Evolutionary conservation across 2,329 filamentous ascomycete genomes (phyloP).

Genomic region (Ophiostoma triangulosporum): DNA sequence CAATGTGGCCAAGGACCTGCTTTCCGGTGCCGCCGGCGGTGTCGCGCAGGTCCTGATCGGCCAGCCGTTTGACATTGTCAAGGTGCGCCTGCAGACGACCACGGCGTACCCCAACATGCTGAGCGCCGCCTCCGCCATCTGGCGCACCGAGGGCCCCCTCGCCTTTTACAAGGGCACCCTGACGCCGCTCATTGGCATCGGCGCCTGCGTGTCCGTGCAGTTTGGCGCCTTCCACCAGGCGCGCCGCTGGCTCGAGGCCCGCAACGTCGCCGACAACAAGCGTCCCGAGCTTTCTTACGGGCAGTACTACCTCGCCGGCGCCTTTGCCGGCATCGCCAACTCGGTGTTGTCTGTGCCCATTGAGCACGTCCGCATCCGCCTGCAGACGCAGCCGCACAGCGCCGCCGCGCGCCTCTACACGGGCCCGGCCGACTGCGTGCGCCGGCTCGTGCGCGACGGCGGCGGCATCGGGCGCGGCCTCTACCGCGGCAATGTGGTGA

Average conservation of each 20-base stretch:
- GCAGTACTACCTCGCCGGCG: constrained; percentile 83
- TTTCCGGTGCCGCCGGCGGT: constrained; percentile 80
- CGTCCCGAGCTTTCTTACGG: constrained; percentile 53
- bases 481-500: constrained; percentile 81
- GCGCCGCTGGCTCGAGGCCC: constrained; percentile 68
- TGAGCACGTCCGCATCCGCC: constrained; percentile 88
- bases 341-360: constrained; percentile 79
- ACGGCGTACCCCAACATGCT: constrained; percentile 68
- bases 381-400: constrained; percentile 93
- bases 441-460: constrained; percentile 56
- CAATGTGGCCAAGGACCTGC: constrained; percentile 64
- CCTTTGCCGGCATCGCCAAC: constrained; percentile 88
- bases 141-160: constrained; percentile 70
- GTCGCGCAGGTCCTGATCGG: constrained; percentile 81
- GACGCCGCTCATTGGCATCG: constrained; percentile 88
- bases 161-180: constrained; percentile 99
- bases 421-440: constrained; percentile 81
- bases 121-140: constrained; percentile 70
- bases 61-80: constrained; percentile 81
- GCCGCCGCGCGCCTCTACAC: constrained; percentile 55
- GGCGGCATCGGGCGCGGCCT: constrained; percentile 59
- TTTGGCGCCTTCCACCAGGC: constrained; percentile 95
- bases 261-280: constrained; percentile 46
- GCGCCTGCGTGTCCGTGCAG: constrained; percentile 95
- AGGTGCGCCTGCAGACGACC: constrained; percentile 89